These are phyloP conservation scores for Rhodotorula sp. DNA, from an alignment of 1,284 basidiomycete species.

Conservation along the genomic window DNA sequence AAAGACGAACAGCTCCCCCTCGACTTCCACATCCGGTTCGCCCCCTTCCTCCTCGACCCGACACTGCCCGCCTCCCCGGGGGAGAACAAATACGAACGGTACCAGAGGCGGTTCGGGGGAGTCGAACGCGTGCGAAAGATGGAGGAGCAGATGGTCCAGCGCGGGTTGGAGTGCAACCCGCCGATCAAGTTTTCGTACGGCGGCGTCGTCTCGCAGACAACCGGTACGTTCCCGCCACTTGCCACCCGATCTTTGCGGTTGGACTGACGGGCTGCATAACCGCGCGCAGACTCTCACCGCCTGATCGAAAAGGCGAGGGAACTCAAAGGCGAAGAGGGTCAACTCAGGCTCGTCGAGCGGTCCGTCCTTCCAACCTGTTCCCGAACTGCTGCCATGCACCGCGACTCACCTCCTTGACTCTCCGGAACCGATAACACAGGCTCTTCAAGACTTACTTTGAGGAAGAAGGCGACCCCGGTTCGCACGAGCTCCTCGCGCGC, in stretches of 20 bases:
- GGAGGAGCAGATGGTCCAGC: constrained; percentile 51
- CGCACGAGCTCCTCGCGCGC: constrained; percentile 58
- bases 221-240: constrained; percentile 24
- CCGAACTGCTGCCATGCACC: background rate
- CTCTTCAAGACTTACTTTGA: constrained; percentile 68
- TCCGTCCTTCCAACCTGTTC: background rate
- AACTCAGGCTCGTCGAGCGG: constrained; percentile 58
- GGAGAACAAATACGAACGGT: constrained; percentile 56
- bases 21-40: constrained; percentile 66
- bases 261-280: background rate
- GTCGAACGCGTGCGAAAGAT: constrained; percentile 59
- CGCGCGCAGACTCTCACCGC: constrained; percentile 61
- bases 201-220: constrained; percentile 65
- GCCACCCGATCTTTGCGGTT: background rate
- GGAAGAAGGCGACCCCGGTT: constrained; percentile 57
- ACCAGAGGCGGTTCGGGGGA: constrained; percentile 58
- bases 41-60: constrained; percentile 65
- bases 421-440: constrained; percentile 33
- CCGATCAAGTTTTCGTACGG: constrained; percentile 59
- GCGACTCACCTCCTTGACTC: background rate
- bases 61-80: constrained; percentile 55
- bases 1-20: constrained; percentile 63
- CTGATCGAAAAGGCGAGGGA: constrained; percentile 68
- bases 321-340: constrained; percentile 63
- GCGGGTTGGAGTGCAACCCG: constrained; percentile 59